These are phyloP conservation scores for Trichoderma lentiforme DNA, from an alignment of 2,329 filamentous ascomycete species.

Conservation along the genomic window DNA sequence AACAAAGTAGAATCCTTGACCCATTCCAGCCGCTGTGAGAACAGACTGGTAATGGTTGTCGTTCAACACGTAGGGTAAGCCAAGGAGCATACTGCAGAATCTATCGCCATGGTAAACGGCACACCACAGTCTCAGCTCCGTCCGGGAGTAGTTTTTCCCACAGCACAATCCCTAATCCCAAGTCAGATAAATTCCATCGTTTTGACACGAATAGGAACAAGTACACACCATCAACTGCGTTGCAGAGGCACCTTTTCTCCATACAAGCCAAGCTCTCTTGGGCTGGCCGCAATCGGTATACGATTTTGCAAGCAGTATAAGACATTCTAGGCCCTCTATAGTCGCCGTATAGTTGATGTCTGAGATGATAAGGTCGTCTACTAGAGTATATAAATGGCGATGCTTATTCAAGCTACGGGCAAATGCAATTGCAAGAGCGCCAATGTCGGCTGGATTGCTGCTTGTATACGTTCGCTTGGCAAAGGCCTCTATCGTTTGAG, in stretches of 20 bases:
- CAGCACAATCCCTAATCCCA: constrained; percentile 9
- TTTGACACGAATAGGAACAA: constrained; percentile 8
- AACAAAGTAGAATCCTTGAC: constrained; percentile 18
- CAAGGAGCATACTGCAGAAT: constrained; percentile 43
- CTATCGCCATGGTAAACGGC: constrained; percentile 35
- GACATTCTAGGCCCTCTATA: constrained; percentile 41
- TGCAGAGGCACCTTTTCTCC: constrained; percentile 39
- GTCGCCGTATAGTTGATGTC: constrained; percentile 40
- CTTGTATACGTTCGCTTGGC: constrained; percentile 35
- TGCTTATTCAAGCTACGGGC: constrained; percentile 33
- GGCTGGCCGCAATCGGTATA: constrained; percentile 45
- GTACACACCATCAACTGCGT: constrained; percentile 40
- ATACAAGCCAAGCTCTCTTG: constrained; percentile 40
- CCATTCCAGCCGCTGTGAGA: not conserved
- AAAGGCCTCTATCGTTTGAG: constrained; percentile 35
- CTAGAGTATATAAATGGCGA: constrained; percentile 30
- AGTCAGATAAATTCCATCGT: not conserved
- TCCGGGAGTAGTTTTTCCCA: constrained; percentile 18
- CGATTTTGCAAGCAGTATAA: constrained; percentile 40
- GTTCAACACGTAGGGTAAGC: constrained; percentile 31
- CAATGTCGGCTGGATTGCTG: constrained; percentile 38
- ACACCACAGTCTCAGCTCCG: constrained; percentile 26
- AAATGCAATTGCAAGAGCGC: constrained; percentile 36
- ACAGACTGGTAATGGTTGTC: constrained; percentile 19
- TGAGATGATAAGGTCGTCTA: constrained; percentile 39